Evolutionary conservation across 192 early-diverging fungal species (phyloP).

Genomic region (Coemansia furcata): DNA sequence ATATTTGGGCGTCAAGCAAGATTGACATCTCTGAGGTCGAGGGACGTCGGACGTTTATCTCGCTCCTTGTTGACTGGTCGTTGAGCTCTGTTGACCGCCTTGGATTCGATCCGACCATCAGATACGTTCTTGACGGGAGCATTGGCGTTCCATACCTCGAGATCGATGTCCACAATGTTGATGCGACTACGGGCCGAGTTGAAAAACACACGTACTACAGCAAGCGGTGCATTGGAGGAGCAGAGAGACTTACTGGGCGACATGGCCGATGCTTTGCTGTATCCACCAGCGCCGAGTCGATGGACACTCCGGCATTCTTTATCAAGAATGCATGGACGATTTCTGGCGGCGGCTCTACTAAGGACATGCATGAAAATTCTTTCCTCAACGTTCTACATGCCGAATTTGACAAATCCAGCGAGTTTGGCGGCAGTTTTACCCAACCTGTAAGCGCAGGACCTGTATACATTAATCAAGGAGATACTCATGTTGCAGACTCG

Average conservation of each 20-base stretch:
- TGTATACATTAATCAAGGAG: not conserved
- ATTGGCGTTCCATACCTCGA: not conserved
- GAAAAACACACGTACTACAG: not conserved
- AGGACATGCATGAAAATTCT: not conserved
- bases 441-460: not conserved
- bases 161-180: not conserved
- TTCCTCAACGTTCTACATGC: not conserved
- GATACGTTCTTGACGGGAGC: not conserved
- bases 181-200: not conserved
- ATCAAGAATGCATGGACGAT: too few relatives aligned
- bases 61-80: too few relatives aligned
- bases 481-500: not conserved
- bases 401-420: not conserved
- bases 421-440: too few relatives aligned
- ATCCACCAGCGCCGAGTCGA: too few relatives aligned
- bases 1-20: too few relatives aligned
- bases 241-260: not conserved
- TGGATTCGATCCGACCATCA: slow-evolving; percentile 5
- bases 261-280: not conserved
- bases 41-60: too few relatives aligned
- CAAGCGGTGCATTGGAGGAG: not conserved
- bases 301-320: too few relatives aligned
- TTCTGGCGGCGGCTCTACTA: too few relatives aligned
- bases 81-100: not conserved
- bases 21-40: too few relatives aligned